These are phyloP conservation scores for Omphalotus olearius DNA, from an alignment of 1,284 basidiomycete species.

Conservation along the genomic window DNA sequence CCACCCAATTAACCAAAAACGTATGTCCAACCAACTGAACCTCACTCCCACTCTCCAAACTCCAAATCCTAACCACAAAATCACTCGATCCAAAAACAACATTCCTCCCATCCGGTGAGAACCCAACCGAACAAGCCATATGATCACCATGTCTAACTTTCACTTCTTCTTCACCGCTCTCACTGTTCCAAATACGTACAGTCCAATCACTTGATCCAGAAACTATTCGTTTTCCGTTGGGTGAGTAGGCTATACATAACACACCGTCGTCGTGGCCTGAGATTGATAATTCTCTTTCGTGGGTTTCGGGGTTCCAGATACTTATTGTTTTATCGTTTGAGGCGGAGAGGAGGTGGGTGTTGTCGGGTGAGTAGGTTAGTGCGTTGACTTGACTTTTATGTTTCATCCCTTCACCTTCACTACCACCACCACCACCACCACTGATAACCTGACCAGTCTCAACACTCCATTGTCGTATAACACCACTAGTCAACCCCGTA, in stretches of 20 bases:
- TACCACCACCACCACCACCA: no score
- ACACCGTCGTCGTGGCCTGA: slow-evolving; percentile 8
- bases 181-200: slow-evolving; percentile 12
- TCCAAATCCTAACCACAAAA: background rate
- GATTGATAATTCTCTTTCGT: slow-evolving; percentile 6
- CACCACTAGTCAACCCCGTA: background rate
- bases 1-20: slow-evolving; percentile 10
- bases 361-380: background rate
- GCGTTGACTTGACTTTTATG: background rate
- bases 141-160: background rate
- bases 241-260: slow-evolving; percentile 5
- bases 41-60: background rate
- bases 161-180: background rate
- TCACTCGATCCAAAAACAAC: slow-evolving; percentile 1
- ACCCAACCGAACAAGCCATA: slow-evolving; percentile 6
- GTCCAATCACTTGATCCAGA: slow-evolving; percentile 10
- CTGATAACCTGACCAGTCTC: slow-evolving; percentile 1
- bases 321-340: slow-evolving; percentile 8
- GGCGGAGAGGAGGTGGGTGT: slow-evolving; percentile 6
- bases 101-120: slow-evolving; percentile 6
- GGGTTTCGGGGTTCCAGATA: slow-evolving; percentile 13
- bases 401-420: background rate
- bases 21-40: slow-evolving; percentile 13
- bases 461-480: slow-evolving; percentile 11
- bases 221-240: slow-evolving; percentile 6